Evolutionary conservation across 345 rosid genomes (phyloP).

Genomic region (Xanthoceras sorbifolium): DNA sequence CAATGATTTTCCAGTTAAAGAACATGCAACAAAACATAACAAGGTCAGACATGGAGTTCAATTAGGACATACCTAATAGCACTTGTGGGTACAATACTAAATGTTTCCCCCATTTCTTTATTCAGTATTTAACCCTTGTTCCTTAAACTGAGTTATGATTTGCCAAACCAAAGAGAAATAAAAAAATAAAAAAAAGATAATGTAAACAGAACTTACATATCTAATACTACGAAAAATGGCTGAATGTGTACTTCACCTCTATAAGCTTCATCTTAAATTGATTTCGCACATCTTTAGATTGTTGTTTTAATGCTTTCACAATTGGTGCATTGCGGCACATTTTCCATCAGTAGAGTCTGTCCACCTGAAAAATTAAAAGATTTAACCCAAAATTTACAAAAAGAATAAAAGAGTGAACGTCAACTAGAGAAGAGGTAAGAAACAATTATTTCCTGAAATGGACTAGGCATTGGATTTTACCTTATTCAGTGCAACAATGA

Average conservation of each 20-base stretch:
- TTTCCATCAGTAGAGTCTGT: slow-evolving; percentile 94
- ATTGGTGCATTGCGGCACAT: slow-evolving; percentile 76
- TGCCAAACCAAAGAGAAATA: slow-evolving; percentile 26
- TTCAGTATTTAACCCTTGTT: slow-evolving; percentile 91
- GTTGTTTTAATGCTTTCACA: slow-evolving; percentile 65
- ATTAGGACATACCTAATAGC: slow-evolving; percentile 69
- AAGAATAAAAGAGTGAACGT: slow-evolving; percentile 11
- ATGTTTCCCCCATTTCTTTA: slow-evolving; percentile 78
- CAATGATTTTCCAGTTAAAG: not conserved
- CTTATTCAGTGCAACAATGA: slow-evolving; percentile 93
- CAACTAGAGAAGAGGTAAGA: too few species aligned
- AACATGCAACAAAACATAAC: not conserved
- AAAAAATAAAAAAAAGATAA: slow-evolving; percentile 9
- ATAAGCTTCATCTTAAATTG: slow-evolving; percentile 75
- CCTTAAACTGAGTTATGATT: slow-evolving; percentile 78
- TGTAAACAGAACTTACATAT: slow-evolving; percentile 2
- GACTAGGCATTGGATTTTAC: slow-evolving; percentile 38
- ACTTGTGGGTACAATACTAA: slow-evolving; percentile 91
- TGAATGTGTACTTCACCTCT: slow-evolving; percentile 38
- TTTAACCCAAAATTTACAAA: not conserved
- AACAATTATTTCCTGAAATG: slow-evolving; percentile 4
- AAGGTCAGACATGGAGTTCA: not conserved
- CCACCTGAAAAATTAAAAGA: slow-evolving; percentile 56
- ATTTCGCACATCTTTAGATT: slow-evolving; percentile 60
- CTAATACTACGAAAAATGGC: not conserved